phyloP scores from a whole-genome alignment of 1,284 basidiomycete genomes.

The Malassezia nana region DNA sequence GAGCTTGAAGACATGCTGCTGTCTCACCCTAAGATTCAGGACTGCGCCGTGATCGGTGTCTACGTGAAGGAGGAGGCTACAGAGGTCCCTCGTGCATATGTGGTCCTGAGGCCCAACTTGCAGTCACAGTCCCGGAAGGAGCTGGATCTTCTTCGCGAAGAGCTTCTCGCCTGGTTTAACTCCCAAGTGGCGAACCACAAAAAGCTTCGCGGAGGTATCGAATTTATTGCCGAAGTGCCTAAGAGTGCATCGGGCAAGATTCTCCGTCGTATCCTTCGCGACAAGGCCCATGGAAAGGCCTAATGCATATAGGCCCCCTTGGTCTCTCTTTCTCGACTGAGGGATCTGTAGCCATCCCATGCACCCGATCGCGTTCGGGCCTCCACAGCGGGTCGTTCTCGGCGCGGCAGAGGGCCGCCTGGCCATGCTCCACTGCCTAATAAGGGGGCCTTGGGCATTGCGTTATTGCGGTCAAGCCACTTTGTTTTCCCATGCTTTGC shows the following conservation, averaged over 20 bases:
- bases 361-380: no score
- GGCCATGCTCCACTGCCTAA: not conserved
- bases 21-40: slow-evolving; percentile 23
- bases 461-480: not conserved
- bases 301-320: no score
- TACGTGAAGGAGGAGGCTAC: slow-evolving; percentile 26
- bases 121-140: slow-evolving; percentile 23
- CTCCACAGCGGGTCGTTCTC: no score
- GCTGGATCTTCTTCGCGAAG: slow-evolving; percentile 26
- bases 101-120: slow-evolving; percentile 34
- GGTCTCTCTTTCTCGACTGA: no score
- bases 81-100: slow-evolving; percentile 51
- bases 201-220: slow-evolving; percentile 45
- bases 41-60: slow-evolving; percentile 33
- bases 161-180: slow-evolving; percentile 42
- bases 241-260: slow-evolving; percentile 46
- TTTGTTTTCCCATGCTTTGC: no score
- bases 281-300: slow-evolving; percentile 15
- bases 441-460: not conserved
- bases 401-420: not conserved
- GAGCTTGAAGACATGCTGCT: slow-evolving; percentile 35
- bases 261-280: slow-evolving; percentile 34
- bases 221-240: slow-evolving; percentile 31
- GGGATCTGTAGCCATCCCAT: no score
- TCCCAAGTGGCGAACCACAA: slow-evolving; percentile 47